Evolutionary conservation across 2,329 filamentous ascomycete genomes (phyloP).

Genomic region (Chaetomium olivaceum): DNA sequence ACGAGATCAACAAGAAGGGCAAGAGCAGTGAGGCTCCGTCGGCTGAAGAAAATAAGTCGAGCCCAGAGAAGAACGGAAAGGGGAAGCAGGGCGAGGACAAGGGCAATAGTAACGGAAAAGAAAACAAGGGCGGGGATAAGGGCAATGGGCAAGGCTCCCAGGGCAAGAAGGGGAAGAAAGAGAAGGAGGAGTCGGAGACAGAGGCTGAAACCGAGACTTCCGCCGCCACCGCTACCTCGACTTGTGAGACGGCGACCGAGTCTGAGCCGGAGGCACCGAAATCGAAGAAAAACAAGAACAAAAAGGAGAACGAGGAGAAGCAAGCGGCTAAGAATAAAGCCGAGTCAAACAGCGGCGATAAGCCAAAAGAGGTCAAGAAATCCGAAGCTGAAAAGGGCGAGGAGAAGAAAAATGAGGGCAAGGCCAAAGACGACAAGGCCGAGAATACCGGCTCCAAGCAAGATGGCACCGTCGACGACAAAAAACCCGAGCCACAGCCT

Average conservation of each 20-base stretch:
- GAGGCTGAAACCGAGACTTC: constrained; percentile 16
- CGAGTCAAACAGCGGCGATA: neutral
- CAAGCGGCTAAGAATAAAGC: neutral
- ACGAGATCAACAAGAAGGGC: constrained; percentile 27
- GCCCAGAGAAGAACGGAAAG: neutral
- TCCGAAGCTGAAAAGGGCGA: constrained; percentile 21
- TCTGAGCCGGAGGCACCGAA: constrained; percentile 14
- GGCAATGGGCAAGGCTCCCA: constrained; percentile 14
- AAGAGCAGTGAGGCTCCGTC: constrained; percentile 11
- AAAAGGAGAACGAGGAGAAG: constrained; percentile 6
- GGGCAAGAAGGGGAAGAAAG: constrained; percentile 7
- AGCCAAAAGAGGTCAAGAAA: constrained; percentile 3
- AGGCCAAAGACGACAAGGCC: constrained; percentile 1
- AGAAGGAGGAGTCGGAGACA: constrained; percentile 1
- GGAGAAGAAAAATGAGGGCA: constrained; percentile 21
- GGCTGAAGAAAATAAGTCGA: neutral
- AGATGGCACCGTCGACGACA: constrained; percentile 36
- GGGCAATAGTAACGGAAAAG: constrained; percentile 4
- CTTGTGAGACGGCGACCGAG: constrained; percentile 8
- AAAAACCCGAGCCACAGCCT: neutral
- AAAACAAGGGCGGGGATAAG: constrained; percentile 13
- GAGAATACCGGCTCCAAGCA: neutral
- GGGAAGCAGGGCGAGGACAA: constrained; percentile 13
- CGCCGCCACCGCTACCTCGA: constrained; percentile 1
- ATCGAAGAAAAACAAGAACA: neutral